Evolutionary conservation across 139 green algal species (phyloP), one percentile per base, ranked within the genome.

Genomic region (Pycnococcus provasolii): DNA sequence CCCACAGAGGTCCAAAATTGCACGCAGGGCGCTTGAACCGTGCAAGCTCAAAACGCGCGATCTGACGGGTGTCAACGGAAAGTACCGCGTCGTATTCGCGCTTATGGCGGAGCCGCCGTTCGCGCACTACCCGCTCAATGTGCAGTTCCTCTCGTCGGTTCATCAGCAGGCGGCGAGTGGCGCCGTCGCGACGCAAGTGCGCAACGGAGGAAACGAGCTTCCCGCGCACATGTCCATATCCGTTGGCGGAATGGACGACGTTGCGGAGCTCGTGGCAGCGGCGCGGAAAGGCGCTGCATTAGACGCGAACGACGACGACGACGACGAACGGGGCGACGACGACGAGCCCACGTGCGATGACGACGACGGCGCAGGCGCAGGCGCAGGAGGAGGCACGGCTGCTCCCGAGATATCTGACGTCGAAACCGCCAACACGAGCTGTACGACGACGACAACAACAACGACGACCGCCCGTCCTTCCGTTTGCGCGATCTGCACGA

Each of bases 91-190:
- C 41, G 68, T 94, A 67, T 75, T 88, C 40, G 80, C 77, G 54
- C 92, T 96, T 87, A 77, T 96, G 60, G 62, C 80, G 26, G 8
- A 77, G 6, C 52, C 80, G 6, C 87, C 87, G 0, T 96, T 86
- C 85, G 70, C 75, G 57, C 84, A 86, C 76, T 90, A 85, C 70
- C 87, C 88, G 5, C 82, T 96, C 47, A 88, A 75, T 5, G 66
- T 96, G 44, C 84, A 93, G 58, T 80, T 91, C 45, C 78, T 91
- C 51, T 70, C 63, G 15, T 62, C 68, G n/a, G 62, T 39, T 26
- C 5, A 44, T 37, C 9, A 8, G 2, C 2, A 42, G 50, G 39
- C 42, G 7, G 62, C 43, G 2, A 7, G 26, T 26, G 26, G 26
- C 26, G 26, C 26, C 26, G 26, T 26, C 26, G 26, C 26, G 26